A percentile compares a stretch with the other conserved stretches of the same genome.
These are phyloP conservation scores for Sarocladium brachiariae DNA, from an alignment of 2,329 filamentous ascomycete species.

Conservation along the genomic window DNA sequence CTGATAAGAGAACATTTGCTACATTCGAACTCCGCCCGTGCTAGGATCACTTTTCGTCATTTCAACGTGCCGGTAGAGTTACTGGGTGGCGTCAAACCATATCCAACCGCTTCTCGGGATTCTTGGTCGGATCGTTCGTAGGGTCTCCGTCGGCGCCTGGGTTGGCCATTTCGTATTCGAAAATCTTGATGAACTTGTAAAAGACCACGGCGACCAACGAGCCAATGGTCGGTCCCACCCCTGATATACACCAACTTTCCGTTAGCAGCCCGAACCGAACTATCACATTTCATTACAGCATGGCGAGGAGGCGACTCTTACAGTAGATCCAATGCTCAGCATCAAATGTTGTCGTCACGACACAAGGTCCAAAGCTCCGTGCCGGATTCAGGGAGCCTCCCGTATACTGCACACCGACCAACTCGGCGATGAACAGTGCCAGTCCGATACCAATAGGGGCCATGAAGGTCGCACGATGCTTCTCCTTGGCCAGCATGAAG, in stretches of 20 bases:
- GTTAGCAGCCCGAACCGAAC: not conserved
- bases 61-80: too few relatives aligned
- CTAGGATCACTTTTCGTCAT: too few relatives aligned
- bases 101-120: constrained; percentile 37
- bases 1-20: too few relatives aligned
- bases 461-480: constrained; percentile 39
- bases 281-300: not conserved
- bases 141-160: constrained; percentile 38
- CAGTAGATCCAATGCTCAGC: constrained; percentile 42
- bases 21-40: too few relatives aligned
- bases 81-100: too few relatives aligned
- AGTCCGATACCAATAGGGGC: constrained; percentile 42
- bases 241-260: constrained; percentile 10
- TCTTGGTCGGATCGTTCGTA: constrained; percentile 35
- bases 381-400: constrained; percentile 41
- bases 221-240: constrained; percentile 28
- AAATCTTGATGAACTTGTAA: constrained; percentile 33
- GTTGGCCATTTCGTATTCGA: constrained; percentile 39
- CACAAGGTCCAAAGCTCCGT: constrained; percentile 38
- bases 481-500: constrained; percentile 45
- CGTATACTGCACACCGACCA: constrained; percentile 41
- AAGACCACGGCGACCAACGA: constrained; percentile 29
- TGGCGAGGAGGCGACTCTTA: constrained; percentile 11
- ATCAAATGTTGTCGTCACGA: constrained; percentile 33
- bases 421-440: constrained; percentile 37